Percentiles rank a stretch among this genome's conserved stretches.
phyloP scores from a whole-genome alignment of 2,329 filamentous ascomycete species.

The Botrytis fabae region DNA sequence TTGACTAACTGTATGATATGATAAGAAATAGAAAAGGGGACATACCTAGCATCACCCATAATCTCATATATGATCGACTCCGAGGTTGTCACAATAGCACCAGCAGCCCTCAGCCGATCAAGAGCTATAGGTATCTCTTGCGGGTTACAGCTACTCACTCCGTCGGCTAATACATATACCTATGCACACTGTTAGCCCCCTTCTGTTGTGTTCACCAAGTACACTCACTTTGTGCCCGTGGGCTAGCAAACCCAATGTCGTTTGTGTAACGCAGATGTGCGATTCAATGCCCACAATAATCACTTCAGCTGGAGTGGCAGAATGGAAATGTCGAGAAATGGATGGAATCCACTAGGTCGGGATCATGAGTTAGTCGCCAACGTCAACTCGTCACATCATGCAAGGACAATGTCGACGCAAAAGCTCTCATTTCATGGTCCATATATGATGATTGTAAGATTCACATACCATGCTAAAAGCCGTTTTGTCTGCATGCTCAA shows the following conservation, averaged over 20 bases:
- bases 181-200: neutral
- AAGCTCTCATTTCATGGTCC: neutral
- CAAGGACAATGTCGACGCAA: neutral
- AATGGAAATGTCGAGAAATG: slow-evolving; percentile 49
- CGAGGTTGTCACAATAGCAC: slow-evolving; percentile 78
- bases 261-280: slow-evolving; percentile 95
- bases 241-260: slow-evolving; percentile 74
- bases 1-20: neutral
- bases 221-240: slow-evolving; percentile 67
- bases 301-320: slow-evolving; percentile 53
- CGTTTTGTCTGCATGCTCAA: slow-evolving; percentile 76
- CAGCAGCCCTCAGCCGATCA: slow-evolving; percentile 70
- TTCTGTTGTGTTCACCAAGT: neutral
- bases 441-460: neutral
- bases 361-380: neutral
- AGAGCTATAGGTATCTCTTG: slow-evolving; percentile 81
- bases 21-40: neutral
- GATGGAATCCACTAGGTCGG: slow-evolving; percentile 58
- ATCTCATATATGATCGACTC: slow-evolving; percentile 90
- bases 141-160: slow-evolving; percentile 81
- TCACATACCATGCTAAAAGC: slow-evolving; percentile 72
- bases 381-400: neutral
- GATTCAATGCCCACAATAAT: slow-evolving; percentile 89
- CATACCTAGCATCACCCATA: slow-evolving; percentile 70
- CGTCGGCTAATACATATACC: slow-evolving; percentile 79